These are phyloP conservation scores for Heliamphora pulchella DNA, from an alignment of 179 eudicot genomes.

Conservation along the genomic window DNA sequence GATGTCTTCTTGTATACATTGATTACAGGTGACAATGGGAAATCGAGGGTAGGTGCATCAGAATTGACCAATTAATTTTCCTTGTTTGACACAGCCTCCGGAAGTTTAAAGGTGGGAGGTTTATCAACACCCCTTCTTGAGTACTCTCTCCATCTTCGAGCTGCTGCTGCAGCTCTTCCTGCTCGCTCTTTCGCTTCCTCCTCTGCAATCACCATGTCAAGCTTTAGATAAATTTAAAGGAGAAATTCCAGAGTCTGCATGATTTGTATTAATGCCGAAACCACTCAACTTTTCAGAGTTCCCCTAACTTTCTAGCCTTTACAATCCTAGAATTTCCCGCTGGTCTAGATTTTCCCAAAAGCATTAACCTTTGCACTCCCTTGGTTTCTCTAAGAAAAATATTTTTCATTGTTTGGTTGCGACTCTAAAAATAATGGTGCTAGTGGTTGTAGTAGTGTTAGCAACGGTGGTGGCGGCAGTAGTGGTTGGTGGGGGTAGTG, in stretches of 20 bases:
- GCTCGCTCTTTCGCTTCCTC: slow-evolving; percentile 75
- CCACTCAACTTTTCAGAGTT: neutral
- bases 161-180: slow-evolving; percentile 78
- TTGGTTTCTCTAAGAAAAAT: too few species aligned
- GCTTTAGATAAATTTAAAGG: neutral
- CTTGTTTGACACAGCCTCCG: slow-evolving; percentile 57
- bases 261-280: neutral
- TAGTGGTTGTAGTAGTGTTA: too few species aligned
- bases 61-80: slow-evolving; percentile 28
- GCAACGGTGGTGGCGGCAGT: too few species aligned
- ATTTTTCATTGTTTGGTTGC: too few species aligned
- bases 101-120: slow-evolving; percentile 72
- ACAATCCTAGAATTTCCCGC: neutral
- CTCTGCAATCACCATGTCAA: slow-evolving; percentile 35
- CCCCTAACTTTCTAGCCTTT: neutral
- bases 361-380: too few species aligned
- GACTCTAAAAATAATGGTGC: too few species aligned
- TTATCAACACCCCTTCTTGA: slow-evolving; percentile 76
- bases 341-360: too few species aligned
- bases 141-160: slow-evolving; percentile 93
- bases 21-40: neutral
- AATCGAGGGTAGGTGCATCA: neutral
- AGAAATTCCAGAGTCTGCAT: neutral
- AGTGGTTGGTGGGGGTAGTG: too few species aligned
- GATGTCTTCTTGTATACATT: neutral